A percentile compares a stretch with the other conserved stretches of the same genome.
Evolutionary conservation across 176 grass and related monocot species (phyloP).

Genomic region (Canna indica): DNA sequence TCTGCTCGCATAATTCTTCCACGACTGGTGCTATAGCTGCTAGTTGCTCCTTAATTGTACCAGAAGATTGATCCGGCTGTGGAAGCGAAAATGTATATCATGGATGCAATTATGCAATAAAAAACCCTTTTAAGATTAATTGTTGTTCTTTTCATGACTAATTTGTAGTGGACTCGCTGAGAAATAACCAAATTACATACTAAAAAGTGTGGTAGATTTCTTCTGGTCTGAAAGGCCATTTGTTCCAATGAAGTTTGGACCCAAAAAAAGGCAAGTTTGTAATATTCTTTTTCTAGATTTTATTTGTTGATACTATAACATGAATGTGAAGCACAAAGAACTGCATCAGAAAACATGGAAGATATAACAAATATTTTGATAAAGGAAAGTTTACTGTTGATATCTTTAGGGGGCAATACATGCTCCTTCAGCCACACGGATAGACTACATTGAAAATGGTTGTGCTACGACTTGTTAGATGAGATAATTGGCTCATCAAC

Average conservation of each 20-base stretch:
- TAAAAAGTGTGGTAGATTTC: too few relatives aligned
- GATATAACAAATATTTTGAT: neutral
- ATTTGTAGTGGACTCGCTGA: neutral
- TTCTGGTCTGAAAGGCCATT: too few relatives aligned
- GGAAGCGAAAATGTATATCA: neutral
- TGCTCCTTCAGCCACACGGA: neutral
- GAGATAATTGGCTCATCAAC: too few relatives aligned
- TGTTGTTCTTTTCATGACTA: neutral
- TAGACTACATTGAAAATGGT: neutral
- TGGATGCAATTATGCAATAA: neutral
- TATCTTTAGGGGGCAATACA: neutral
- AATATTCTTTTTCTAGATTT: neutral
- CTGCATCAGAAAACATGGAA: neutral
- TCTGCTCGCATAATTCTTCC: slow-evolving; percentile 74
- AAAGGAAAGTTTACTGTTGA: neutral
- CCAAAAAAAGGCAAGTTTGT: neutral
- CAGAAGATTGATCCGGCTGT: slow-evolving; percentile 84
- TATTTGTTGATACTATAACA: neutral
- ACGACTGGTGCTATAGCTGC: slow-evolving; percentile 73
- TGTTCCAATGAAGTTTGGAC: neutral
- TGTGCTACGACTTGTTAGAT: neutral
- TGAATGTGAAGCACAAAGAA: neutral
- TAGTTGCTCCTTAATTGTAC: slow-evolving; percentile 94
- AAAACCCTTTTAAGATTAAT: neutral
- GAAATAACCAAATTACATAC: neutral